These are phyloP conservation scores for Gigaspora rosea DNA, from an alignment of 192 early-diverging fungal genomes.

Conservation along the genomic window DNA sequence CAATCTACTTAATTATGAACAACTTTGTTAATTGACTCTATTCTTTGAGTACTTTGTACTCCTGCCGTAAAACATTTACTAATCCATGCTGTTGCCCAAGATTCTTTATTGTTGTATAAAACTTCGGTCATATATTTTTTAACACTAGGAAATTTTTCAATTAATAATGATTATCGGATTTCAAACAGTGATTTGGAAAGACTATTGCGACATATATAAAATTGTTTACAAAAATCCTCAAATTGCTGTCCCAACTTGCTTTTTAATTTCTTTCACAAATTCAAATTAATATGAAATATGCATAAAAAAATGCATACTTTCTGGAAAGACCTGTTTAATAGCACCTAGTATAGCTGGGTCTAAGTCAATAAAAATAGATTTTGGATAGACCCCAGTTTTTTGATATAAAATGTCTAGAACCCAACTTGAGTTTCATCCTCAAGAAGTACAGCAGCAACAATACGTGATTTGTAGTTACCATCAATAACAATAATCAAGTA, in stretches of 20 bases:
- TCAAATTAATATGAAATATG: neutral
- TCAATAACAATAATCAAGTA: neutral
- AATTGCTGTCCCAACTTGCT: neutral
- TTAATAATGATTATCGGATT: neutral
- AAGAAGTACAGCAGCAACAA: neutral
- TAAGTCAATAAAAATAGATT: neutral
- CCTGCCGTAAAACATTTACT: neutral
- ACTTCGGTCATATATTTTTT: neutral
- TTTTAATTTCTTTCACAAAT: neutral
- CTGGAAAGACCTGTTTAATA: neutral
- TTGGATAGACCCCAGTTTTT: neutral
- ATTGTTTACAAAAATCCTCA: neutral
- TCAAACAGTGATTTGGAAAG: neutral
- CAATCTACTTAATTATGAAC: neutral
- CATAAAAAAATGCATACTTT: neutral
- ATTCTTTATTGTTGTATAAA: neutral
- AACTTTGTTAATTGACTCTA: neutral
- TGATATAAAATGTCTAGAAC: neutral
- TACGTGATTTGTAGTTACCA: neutral
- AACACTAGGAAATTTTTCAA: neutral
- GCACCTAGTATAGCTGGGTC: neutral
- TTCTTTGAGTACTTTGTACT: neutral
- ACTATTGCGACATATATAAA: neutral
- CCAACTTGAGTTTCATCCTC: neutral
- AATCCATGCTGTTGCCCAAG: neutral